Evolutionary conservation across 164 flowering plant genomes (phyloP).

Genomic region (Echeveria elegans): DNA sequence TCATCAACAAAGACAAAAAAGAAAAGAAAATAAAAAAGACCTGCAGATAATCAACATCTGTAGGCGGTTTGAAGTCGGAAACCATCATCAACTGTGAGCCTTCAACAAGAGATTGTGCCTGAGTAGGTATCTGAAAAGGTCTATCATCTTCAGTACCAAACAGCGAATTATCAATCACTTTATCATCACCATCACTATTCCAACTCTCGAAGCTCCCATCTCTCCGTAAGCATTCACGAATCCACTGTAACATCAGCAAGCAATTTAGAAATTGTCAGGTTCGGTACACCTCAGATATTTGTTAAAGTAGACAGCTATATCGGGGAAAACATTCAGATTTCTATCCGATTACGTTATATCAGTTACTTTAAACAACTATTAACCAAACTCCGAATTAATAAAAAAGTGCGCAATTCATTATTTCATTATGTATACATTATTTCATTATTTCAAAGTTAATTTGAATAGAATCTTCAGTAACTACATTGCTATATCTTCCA

Average conservation of each 20-base stretch:
- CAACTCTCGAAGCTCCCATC: background rate
- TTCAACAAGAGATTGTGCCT: conserved; percentile 61
- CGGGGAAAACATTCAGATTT: background rate
- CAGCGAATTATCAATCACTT: conserved; percentile 25
- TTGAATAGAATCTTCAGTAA: background rate
- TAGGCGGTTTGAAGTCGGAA: conserved; percentile 54
- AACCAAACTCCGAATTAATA: background rate
- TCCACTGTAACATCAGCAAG: background rate
- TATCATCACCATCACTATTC: conserved; percentile 18
- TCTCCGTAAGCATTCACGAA: background rate
- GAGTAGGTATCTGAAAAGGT: conserved; percentile 61
- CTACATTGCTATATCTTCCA: background rate
- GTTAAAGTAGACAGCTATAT: background rate
- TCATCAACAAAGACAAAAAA: too few species aligned
- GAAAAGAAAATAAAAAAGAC: conserved; percentile 20
- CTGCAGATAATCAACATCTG: conserved; percentile 92
- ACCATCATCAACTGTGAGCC: conserved; percentile 56
- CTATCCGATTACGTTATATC: background rate
- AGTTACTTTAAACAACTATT: background rate
- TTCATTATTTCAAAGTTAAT: too few species aligned
- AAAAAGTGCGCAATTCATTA: background rate
- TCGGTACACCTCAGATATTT: background rate
- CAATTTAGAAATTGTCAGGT: background rate
- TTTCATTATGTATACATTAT: background rate
- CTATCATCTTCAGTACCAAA: conserved; percentile 69